Conservation (phyloP, 2,329 filamentous ascomycete genomes). For the Ophiostoma novo-ulmi region DNA sequence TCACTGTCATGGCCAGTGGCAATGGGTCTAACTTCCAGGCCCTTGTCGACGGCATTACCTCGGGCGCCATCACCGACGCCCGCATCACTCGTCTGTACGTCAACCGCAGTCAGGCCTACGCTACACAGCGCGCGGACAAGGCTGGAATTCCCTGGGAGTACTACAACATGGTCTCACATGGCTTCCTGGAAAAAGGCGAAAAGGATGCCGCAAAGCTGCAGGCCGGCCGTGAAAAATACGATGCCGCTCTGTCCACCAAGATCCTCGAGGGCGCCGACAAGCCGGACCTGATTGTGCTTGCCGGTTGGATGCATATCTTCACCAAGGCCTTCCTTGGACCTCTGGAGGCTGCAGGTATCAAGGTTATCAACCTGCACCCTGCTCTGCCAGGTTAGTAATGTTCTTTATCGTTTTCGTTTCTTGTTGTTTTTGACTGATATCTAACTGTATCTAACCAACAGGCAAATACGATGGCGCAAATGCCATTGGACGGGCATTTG, state of each 20-base stretch:
- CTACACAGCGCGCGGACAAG: constrained; percentile 40
- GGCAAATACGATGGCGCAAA: constrained; percentile 70
- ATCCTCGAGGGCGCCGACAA: constrained; percentile 47
- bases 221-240: constrained; percentile 63
- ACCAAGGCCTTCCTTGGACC: constrained; percentile 64
- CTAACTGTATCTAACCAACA: constrained; percentile 28
- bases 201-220: constrained; percentile 50
- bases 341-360: constrained; percentile 55
- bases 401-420: neutral
- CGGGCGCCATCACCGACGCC: constrained; percentile 39
- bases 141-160: constrained; percentile 66
- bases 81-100: constrained; percentile 45
- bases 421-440: neutral
- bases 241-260: constrained; percentile 65
- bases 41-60: constrained; percentile 49
- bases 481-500: constrained; percentile 73
- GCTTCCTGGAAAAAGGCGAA: constrained; percentile 55
- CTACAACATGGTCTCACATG: constrained; percentile 75
- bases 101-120: constrained; percentile 46
- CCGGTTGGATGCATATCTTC: constrained; percentile 85
- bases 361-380: constrained; percentile 79
- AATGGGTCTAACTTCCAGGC: constrained; percentile 76
- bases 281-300: constrained; percentile 73
- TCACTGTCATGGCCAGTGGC: constrained; percentile 67
- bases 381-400: constrained; percentile 54